Base-by-base conservation (phyloP, 331 rosid species). In the Malus hybrid region DNA sequence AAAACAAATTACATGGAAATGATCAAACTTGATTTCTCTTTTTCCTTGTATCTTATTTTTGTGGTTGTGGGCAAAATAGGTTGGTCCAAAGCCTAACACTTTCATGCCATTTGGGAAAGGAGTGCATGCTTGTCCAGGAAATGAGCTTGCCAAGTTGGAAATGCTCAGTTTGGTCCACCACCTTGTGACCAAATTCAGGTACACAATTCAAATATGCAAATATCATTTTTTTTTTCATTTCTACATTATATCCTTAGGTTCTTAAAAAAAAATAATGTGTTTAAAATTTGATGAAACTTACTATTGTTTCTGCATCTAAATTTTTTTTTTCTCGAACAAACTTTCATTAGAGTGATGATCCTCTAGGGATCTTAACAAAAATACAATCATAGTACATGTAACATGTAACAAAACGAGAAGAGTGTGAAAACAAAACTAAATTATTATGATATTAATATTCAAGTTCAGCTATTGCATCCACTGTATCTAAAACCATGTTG, bases 21-120 rank as follows among this genome's bases (percentile, higher is more conserved):
- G 7, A 26, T 20, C 33, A 52, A 33, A 36, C 1, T 55, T 24
- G 18, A n/a, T 60, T 58, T 16, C 10, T 22, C 7, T 28, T 62
- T 5, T 29, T 30, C 18, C 72, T 46, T 29, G 22, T 44, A 12
- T 67, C 11, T 20, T 26, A 5, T 55, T 56, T 36, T 66, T 63
- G n/a, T 22, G 76, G 71, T 30, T 72, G 9, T 82, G 74, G 76
- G 34, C 75, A 57, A 10, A 36, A 6, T 60, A 93, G 98, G 81
- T 76, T 70, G 66, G 91, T 70, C 94, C 88, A 79, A 91, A 76
- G 71, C 87, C 90, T 75, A 87, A 88, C 82, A 93, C 96, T 44
- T 91, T 91, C 76, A 81, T 89, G 90, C 97, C 98, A 84, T 93
- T 93, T 87, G 98, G 98, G 66, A 91, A 79, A 16, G 98, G 97